Percentiles rank a stretch among this genome's conserved stretches.
Evolutionary conservation across 495 filamentous ascomycete genomes (phyloP).

Genomic region (Penicillium argentinense): DNA sequence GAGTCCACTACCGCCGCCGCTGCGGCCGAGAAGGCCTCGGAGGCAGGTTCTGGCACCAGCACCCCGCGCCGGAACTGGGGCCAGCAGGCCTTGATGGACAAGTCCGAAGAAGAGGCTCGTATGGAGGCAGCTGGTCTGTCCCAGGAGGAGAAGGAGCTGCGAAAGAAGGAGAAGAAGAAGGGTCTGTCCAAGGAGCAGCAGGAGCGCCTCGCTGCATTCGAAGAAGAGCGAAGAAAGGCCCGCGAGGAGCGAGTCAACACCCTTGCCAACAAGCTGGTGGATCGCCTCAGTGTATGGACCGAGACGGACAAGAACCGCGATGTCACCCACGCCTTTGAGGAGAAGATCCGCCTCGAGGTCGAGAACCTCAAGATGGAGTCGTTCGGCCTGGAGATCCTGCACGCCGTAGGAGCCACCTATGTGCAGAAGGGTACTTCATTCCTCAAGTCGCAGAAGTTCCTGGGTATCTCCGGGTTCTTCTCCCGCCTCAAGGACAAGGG

Average conservation of each 20-base stretch:
- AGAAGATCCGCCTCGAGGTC: conserved; percentile 91
- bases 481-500: conserved; percentile 95
- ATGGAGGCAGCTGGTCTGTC: conserved; percentile 67
- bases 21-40: conserved; percentile 19
- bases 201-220: conserved; percentile 84
- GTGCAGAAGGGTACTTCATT: conserved; percentile 81
- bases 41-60: conserved; percentile 56
- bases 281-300: conserved; percentile 93
- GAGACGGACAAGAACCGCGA: conserved; percentile 89
- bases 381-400: conserved; percentile 94
- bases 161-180: conserved; percentile 87
- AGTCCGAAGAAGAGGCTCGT: conserved; percentile 80
- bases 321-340: conserved; percentile 85
- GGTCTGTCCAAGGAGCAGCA: conserved; percentile 83
- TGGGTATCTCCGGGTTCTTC: conserved; percentile 94
- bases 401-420: conserved; percentile 91
- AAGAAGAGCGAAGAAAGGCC: conserved; percentile 77
- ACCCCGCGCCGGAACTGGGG: conserved; percentile 68
- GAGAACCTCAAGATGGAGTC: conserved; percentile 99
- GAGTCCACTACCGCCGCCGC: conserved; percentile 20
- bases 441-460: conserved; percentile 92
- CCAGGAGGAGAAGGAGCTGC: conserved; percentile 73
- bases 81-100: conserved; percentile 84
- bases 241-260: conserved; percentile 90
- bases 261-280: conserved; percentile 78